Evolutionary conservation across 176 grass and related monocot genomes (phyloP).

Genomic region (Triticum urartu): DNA sequence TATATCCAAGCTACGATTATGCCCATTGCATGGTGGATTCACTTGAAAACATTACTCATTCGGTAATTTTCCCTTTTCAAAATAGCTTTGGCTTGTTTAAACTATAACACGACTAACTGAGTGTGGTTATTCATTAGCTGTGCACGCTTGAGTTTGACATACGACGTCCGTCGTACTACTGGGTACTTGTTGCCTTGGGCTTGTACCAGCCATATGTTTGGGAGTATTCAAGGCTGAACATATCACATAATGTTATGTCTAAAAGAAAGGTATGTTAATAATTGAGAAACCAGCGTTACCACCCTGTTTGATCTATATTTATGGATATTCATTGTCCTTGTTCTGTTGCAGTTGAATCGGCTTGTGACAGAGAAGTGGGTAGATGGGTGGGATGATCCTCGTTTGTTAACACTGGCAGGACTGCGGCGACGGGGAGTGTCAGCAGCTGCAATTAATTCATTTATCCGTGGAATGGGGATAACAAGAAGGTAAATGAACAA

Average conservation of each 20-base stretch:
- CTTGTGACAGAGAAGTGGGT: conserved; percentile 97
- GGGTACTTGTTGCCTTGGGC: conserved; percentile 76
- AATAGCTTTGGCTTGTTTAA: conserved; percentile 11
- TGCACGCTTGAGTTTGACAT: conserved; percentile 96
- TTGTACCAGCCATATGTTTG: conserved; percentile 97
- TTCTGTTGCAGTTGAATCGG: conserved; percentile 66
- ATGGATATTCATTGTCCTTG: not conserved
- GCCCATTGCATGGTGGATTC: conserved; percentile 99
- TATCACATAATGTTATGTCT: conserved; percentile 96
- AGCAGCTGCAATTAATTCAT: conserved; percentile 82
- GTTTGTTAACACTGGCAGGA: conserved; percentile 85
- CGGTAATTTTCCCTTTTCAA: conserved; percentile 48
- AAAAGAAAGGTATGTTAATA: conserved; percentile 74
- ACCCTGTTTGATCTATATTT: conserved; percentile 4
- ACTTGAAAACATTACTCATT: conserved; percentile 94
- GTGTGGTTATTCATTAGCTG: conserved; percentile 25
- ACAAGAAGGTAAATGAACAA: conserved; percentile 72
- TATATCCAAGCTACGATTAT: conserved; percentile 97
- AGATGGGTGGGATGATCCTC: conserved; percentile 98
- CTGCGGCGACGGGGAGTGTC: conserved; percentile 80
- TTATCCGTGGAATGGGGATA: conserved; percentile 96
- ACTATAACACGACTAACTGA: conserved; percentile 3
- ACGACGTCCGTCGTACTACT: conserved; percentile 94
- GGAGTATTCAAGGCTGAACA: conserved; percentile 97
- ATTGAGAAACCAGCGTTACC: not conserved